A percentile compares a stretch with the other conserved stretches of the same genome.
phyloP scores from a whole-genome alignment of 176 grass and related monocot genomes.

The Cocos nucifera region DNA sequence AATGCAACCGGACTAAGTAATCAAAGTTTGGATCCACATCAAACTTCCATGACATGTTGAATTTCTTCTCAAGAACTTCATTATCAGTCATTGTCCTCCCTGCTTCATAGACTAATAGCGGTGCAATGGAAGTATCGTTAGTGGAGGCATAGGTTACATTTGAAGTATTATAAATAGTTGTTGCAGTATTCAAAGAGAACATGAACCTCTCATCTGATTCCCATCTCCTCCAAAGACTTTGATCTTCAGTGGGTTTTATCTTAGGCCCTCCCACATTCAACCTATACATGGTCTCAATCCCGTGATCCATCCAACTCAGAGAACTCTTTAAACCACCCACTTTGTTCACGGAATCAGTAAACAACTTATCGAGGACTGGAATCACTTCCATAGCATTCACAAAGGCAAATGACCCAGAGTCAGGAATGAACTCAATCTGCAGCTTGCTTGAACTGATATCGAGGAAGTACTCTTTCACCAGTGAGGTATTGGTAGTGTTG shows the following conservation, averaged over 20 bases:
- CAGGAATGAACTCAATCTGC: conserved; percentile 13
- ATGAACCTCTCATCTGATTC: conserved; percentile 15
- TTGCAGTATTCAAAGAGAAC: conserved; percentile 18
- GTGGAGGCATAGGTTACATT: conserved; percentile 1
- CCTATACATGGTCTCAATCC: conserved; percentile 26
- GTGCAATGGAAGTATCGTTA: conserved; percentile 8
- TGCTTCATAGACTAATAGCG: conserved; percentile 14
- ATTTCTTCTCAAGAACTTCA: conserved; percentile 17
- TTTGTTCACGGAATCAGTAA: not conserved
- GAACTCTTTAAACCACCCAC: conserved; percentile 2
- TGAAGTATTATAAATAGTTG: conserved; percentile 10
- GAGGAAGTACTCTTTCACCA: conserved; percentile 19
- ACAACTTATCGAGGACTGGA: conserved; percentile 1
- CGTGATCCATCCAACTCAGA: not conserved
- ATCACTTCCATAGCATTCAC: conserved; percentile 17
- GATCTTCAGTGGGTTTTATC: conserved; percentile 13
- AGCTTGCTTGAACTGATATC: conserved; percentile 1
- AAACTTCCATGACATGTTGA: conserved; percentile 26
- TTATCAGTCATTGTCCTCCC: conserved; percentile 19
- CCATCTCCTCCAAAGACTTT: conserved; percentile 18
- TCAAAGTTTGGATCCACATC: conserved; percentile 25
- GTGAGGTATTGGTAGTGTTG: not conserved
- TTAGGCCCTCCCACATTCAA: conserved; percentile 22
- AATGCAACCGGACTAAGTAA: conserved; percentile 20
- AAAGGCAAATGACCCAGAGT: conserved; percentile 19